A percentile compares a stretch with the other conserved stretches of the same genome.
Evolutionary conservation across 345 rosid species (phyloP).

Genomic region (Heritiera fomes): DNA sequence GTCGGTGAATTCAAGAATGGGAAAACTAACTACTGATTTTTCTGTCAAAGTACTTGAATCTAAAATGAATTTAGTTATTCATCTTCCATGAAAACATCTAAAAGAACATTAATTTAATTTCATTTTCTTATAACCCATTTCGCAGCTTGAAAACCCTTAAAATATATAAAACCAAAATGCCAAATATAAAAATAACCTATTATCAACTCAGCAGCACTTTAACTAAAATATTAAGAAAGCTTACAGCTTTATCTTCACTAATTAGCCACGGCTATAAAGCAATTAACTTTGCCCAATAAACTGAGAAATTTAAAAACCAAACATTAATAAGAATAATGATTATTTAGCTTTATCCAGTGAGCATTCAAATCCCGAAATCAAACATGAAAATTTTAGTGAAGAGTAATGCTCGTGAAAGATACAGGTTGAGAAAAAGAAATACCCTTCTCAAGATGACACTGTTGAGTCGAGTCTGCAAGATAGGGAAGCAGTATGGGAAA

Average conservation of each 20-base stretch:
- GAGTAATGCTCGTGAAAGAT: background rate
- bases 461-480: constrained; percentile 9
- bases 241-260: background rate
- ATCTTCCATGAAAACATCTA: constrained; percentile 7
- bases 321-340: background rate
- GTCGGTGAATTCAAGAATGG: background rate
- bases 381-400: background rate
- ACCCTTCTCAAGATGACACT: constrained; percentile 11
- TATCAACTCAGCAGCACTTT: background rate
- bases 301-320: background rate
- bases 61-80: background rate
- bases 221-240: background rate
- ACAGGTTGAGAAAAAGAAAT: background rate
- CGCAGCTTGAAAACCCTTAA: background rate
- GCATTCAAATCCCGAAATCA: background rate
- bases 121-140: background rate
- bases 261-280: background rate
- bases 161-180: background rate
- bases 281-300: background rate
- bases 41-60: background rate
- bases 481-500: constrained; percentile 1
- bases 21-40: background rate
- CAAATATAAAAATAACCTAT: background rate
- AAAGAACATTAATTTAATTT: background rate
- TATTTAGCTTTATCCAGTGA: constrained; percentile 1